Base-by-base conservation (phyloP, 495 filamentous ascomycete species). In the Aspergillus cavernicola region DNA sequence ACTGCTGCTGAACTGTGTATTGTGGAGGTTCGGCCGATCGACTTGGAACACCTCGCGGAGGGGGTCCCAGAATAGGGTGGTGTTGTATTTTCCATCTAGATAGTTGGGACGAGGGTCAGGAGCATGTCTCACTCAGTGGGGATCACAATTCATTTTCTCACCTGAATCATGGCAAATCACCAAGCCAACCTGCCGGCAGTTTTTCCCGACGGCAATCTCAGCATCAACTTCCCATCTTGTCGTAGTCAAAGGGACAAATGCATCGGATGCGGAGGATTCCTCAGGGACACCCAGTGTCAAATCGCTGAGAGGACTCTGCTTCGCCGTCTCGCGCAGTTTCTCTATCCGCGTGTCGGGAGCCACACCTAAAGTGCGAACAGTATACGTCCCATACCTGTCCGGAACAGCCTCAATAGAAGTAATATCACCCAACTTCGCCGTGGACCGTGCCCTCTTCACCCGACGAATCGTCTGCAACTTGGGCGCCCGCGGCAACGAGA, bases 321-420 rank as follows among this genome's bases (percentile, higher is more conserved):
- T 46, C 42, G 22, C 43, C 10, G 10, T 15, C 4, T 52, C 13
- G 16, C 70, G 66, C 9, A 74, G 51, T 13, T 45, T 59, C 49
- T 59, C 40, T 1, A 70, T 49, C 53, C 66, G 58, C 22, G 40
- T 24, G 32, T 72, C 70, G 4, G 66, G 64, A 2, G 38, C 55
- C 11, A 73, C 67, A 7, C 63, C 64, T 52, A 74, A 42, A 0
- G 71, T 74, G 19, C 63, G 66, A 23, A 74, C 41, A 1, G 67
- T 73, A 35, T 62, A 66, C 0, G 53, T 67, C 0, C 53, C 60
- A 16, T 61, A 15, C 5, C 35, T 6, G 20, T 66, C 43, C 1
- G 56, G 37, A 20, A 64, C 31, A 0, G 29, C 47, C 15, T 72
- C 66, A 23, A 73, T 59, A 1, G 68, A 74, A 2, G 71, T 72